Conservation (phyloP, 2,329 filamentous ascomycete species). For the Ceratocystis cacaofunesta region DNA sequence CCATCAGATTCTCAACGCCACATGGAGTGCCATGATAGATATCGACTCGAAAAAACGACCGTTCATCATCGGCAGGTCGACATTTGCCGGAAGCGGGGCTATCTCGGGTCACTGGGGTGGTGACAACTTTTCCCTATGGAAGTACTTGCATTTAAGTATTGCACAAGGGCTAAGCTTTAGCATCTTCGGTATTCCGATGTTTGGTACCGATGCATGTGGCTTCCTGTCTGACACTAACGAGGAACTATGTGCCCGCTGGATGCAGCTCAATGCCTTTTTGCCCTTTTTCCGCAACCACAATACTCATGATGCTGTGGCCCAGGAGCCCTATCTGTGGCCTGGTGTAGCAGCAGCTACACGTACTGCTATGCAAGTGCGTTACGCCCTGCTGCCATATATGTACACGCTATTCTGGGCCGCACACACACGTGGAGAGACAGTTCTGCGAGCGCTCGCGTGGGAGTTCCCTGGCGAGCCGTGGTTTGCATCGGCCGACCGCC, state of each 20-base stretch:
- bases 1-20: constrained; percentile 55
- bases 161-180: constrained; percentile 61
- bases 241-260: constrained; percentile 54
- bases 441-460: constrained; percentile 58
- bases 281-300: constrained; percentile 63
- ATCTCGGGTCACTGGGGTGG: too few species aligned
- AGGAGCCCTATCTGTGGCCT: constrained; percentile 58
- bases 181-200: constrained; percentile 55
- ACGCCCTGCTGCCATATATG: constrained; percentile 65
- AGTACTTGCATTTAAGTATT: constrained; percentile 46
- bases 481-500: constrained; percentile 32
- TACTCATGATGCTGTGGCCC: constrained; percentile 28
- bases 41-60: constrained; percentile 56
- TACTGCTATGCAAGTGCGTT: constrained; percentile 57
- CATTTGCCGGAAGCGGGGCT: too few species aligned
- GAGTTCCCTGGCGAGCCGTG: constrained; percentile 42
- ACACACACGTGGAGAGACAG: constrained; percentile 44
- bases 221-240: constrained; percentile 51
- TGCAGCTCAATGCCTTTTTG: constrained; percentile 52
- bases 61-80: constrained; percentile 40
- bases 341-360: constrained; percentile 47
- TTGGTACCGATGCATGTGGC: constrained; percentile 62
- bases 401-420: constrained; percentile 57
- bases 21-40: constrained; percentile 52
- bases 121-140: too few species aligned